These are phyloP conservation scores for Cucurbita pepo DNA, from an alignment of 306 rosid species.

Conservation along the genomic window DNA sequence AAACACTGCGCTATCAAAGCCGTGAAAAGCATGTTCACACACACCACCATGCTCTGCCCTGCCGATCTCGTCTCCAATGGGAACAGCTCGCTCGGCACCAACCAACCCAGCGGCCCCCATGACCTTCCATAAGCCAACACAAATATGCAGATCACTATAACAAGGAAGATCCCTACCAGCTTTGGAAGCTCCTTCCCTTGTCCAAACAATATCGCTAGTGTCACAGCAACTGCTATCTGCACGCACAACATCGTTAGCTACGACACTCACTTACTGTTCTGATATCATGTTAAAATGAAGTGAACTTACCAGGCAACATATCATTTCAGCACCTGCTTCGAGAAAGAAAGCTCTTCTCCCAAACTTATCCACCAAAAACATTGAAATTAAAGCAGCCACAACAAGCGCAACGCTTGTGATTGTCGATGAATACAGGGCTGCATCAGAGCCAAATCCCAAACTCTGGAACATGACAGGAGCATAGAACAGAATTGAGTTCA, in stretches of 20 bases:
- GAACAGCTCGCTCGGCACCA: slow-evolving; percentile 90
- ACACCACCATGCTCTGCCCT: slow-evolving; percentile 88
- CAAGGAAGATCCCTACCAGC: slow-evolving; percentile 54
- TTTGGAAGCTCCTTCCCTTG: slow-evolving; percentile 53
- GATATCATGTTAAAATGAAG: background rate
- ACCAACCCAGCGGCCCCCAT: slow-evolving; percentile 96
- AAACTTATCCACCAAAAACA: slow-evolving; percentile 66
- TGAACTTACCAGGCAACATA: slow-evolving; percentile 55
- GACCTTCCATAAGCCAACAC: slow-evolving; percentile 97
- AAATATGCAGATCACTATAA: slow-evolving; percentile 51
- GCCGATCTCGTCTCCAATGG: slow-evolving; percentile 88
- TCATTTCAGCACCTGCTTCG: slow-evolving; percentile 93
- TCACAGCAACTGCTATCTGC: slow-evolving; percentile 53
- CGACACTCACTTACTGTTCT: background rate
- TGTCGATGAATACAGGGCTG: slow-evolving; percentile 65
- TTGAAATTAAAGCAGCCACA: slow-evolving; percentile 66
- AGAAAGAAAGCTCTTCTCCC: slow-evolving; percentile 87
- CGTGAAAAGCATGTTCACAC: slow-evolving; percentile 84
- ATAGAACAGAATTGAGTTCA: slow-evolving; percentile 88
- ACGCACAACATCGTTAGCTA: background rate
- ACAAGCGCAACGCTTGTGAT: slow-evolving; percentile 77
- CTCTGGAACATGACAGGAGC: slow-evolving; percentile 97
- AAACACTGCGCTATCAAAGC: slow-evolving; percentile 86
- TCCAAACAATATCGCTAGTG: slow-evolving; percentile 61
- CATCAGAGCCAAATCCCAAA: slow-evolving; percentile 71